Evolutionary conservation across 2,329 filamentous ascomycete species (phyloP), one percentile per base, ranked within the genome.

Genomic region (Colletotrichum neosansevieriae): DNA sequence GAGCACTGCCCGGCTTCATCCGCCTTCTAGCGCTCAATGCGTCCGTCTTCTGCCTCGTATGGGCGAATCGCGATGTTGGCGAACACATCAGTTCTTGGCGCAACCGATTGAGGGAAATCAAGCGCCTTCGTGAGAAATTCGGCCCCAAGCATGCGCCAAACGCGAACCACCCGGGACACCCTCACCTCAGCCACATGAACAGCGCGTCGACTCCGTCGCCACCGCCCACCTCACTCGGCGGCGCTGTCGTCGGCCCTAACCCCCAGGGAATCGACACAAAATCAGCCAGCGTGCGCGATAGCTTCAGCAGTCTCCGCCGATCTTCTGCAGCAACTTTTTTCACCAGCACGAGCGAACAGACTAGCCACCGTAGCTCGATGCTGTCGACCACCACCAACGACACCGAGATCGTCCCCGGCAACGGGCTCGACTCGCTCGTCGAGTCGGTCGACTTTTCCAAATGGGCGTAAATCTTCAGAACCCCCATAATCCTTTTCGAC

Each of bases 11-110:
- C 0, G 87, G 90, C 10, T 97, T 98, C 76, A 92, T 98, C 60
- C 90, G 96, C 42, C 89, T 97, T 53, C 84, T 98, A 17, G 94
- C 95, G 1, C 87, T 99, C 70, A 98, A 98, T 75, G 94, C 96
- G 0, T 97, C 93, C 13, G 93, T 98, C 9, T 98, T 98, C 78
- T 94, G 92, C 2, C 87, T 92, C 50, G 94, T 98, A n/a, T 98
- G 95, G 94, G 88, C 89, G 53, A 90, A 89, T 74, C 86, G 90
- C 53, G 88, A 92, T 71, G 91, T 91, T 6, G 92, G 92, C 64
- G 94, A 97, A 77, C 91, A 97, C 75, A 86, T 96, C 34, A 96
- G 94, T 11, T 93, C 93, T 9, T 98, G 96, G 96, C 90, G 94
- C 67, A 93, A 91, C 73, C 90, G 96, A 56, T 86, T 98, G 12